These are phyloP conservation scores for Talaromyces sp. DNA, from an alignment of 2,329 filamentous ascomycete species.

Conservation along the genomic window DNA sequence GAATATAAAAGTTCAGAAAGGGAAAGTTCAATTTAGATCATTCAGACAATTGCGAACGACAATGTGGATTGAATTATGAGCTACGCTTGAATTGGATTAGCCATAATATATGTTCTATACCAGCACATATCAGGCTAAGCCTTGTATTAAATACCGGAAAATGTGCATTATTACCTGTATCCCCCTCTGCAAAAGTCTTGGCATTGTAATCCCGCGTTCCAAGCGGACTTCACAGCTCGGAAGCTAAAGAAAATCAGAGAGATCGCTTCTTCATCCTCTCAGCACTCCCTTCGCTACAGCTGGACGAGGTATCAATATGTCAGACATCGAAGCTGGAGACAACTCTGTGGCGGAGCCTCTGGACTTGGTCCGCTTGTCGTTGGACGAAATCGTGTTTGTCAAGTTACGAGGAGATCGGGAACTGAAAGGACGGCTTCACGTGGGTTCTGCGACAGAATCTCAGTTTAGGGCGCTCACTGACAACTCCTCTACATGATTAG, in stretches of 20 bases:
- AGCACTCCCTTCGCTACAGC: background rate
- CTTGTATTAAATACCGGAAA: background rate
- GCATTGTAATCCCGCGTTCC: background rate
- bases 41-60: background rate
- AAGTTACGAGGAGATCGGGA: slow-evolving; percentile 95
- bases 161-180: background rate
- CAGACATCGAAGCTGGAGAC: slow-evolving; percentile 70
- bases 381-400: slow-evolving; percentile 95
- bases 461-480: background rate
- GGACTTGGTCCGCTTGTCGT: slow-evolving; percentile 87
- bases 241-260: background rate
- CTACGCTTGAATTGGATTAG: background rate
- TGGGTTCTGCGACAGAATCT: slow-evolving; percentile 47
- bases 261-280: background rate
- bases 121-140: background rate
- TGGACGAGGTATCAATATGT: slow-evolving; percentile 56
- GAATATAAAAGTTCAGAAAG: background rate
- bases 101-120: background rate
- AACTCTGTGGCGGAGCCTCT: slow-evolving; percentile 82
- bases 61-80: background rate
- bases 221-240: background rate
- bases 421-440: slow-evolving; percentile 90
- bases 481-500: slow-evolving; percentile 47
- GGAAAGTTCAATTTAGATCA: background rate
- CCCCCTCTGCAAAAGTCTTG: background rate